Evolutionary conservation across 208 protist genomes (phyloP).

Genomic region (Trypanosoma lewisi): DNA sequence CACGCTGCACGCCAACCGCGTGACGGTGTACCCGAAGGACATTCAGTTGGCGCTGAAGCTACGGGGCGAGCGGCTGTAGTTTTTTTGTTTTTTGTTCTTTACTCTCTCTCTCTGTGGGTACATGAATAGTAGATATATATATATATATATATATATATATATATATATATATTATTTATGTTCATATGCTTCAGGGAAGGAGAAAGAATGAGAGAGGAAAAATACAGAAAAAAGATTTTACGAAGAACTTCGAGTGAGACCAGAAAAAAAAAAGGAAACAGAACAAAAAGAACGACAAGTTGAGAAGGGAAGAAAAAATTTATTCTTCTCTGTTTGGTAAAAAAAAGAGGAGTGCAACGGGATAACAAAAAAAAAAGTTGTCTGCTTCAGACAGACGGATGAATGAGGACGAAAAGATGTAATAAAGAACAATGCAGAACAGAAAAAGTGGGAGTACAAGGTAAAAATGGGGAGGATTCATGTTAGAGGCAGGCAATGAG

Average conservation of each 20-base stretch:
- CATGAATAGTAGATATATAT: not conserved
- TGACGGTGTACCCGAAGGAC: conserved; percentile 99
- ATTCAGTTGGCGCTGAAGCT: conserved; percentile 98
- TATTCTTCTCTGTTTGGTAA: not conserved
- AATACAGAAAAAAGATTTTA: conserved; percentile 8
- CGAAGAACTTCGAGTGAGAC: not conserved
- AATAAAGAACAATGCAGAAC: not conserved
- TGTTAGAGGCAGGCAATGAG: not conserved
- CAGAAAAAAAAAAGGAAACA: conserved; percentile 4
- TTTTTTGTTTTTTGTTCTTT: too few relatives aligned
- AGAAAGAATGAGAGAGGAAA: conserved; percentile 7
- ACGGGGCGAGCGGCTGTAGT: conserved; percentile 87
- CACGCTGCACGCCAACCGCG: conserved; percentile 98
- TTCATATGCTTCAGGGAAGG: not conserved
- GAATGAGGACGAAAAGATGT: not conserved
- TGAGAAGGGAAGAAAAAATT: conserved; percentile 6
- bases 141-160: conserved; percentile 8
- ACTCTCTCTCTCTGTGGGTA: too few relatives aligned
- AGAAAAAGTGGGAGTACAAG: not conserved
- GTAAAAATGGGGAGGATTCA: not conserved
- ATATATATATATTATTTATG: not conserved
- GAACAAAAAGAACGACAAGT: conserved; percentile 3
- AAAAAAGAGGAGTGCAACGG: not conserved
- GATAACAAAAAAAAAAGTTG: not conserved
- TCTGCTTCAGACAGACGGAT: not conserved